These are phyloP conservation scores for Parietaria judaica DNA, from an alignment of 306 rosid species.

Conservation along the genomic window DNA sequence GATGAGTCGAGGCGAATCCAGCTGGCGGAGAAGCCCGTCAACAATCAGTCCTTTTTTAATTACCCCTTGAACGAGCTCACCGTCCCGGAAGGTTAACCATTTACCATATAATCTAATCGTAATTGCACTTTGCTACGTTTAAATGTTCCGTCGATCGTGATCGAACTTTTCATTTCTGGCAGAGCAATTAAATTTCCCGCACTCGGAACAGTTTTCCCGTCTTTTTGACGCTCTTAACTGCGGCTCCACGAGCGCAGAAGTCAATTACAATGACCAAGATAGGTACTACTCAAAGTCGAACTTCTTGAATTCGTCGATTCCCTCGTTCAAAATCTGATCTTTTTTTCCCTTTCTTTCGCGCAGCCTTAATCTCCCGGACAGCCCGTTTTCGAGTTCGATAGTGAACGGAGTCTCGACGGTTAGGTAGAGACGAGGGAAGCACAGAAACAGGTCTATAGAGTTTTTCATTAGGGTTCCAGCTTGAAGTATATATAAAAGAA, in stretches of 20 bases:
- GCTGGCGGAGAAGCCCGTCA: slow-evolving; percentile 20
- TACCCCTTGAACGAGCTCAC: slow-evolving; percentile 32
- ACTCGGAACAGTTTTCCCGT: slow-evolving; percentile 27
- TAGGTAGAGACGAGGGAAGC: slow-evolving; percentile 21
- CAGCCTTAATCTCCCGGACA: slow-evolving; percentile 62
- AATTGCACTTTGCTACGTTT: too few species aligned
- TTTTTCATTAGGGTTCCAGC: slow-evolving; percentile 9
- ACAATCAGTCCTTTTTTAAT: slow-evolving; percentile 26
- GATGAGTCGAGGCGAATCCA: slow-evolving; percentile 31
- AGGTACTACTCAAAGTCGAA: slow-evolving; percentile 29
- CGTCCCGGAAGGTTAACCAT: slow-evolving; percentile 31
- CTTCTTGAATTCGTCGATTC: not conserved
- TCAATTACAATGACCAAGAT: slow-evolving; percentile 35
- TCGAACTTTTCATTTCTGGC: slow-evolving; percentile 6
- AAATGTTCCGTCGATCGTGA: not conserved
- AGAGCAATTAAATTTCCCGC: slow-evolving; percentile 36
- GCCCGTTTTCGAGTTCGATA: slow-evolving; percentile 49
- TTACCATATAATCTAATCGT: too few species aligned
- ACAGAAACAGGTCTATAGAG: slow-evolving; percentile 24
- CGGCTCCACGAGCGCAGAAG: slow-evolving; percentile 27
- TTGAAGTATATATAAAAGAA: slow-evolving; percentile 23
- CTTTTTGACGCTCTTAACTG: slow-evolving; percentile 23
- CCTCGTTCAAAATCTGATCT: not conserved
- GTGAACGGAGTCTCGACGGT: slow-evolving; percentile 27
- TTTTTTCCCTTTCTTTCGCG: slow-evolving; percentile 10